Base-by-base conservation (phyloP, 345 rosid species). In the Rhizophora apiculata region DNA sequence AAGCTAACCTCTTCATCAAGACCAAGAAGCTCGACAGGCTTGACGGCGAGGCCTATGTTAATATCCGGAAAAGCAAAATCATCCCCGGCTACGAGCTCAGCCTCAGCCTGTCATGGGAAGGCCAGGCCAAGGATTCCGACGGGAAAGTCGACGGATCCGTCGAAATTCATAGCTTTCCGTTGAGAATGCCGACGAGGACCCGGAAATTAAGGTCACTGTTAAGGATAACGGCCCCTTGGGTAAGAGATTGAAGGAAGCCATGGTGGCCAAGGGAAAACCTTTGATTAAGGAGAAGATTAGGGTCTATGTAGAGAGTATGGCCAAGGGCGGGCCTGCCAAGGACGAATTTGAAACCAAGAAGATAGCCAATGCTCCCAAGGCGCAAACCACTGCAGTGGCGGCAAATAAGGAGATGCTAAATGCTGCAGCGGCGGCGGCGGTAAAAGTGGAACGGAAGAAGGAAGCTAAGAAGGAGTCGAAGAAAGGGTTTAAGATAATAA, bases 131-230 rank as follows among this genome's bases (percentile, higher is more conserved):
- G 64, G 97, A 92, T 63, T 65, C 84, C 9, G 94, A 89, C 11
- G 98, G 96, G 3, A 85, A 79, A 63, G 90, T 82, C 8, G 97
- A 92, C 1, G 99, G 99, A 10, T 68, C 79, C 43, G 90, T 90
- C 0, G 99, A 95, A 73, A 83, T 95, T 67, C 99, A 0, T 95
- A 95, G 69, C 92, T 95, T 62, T 62, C 99, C 29, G 99, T 92
- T 54, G 99, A 95, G 91, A 95, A 95, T 54, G 99, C 99, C 2
- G 97, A 80, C n/a, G 98, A 95, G 76, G 92, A 95, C 70, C 97
- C 99, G 5, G 98, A 90, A 53, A 60, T 92, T 69, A 89, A 75
- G 85, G 86, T 95, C 27, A 72, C 84, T 7, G 80, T 92, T 6
- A 90, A 87, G 77, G 99, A 92, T 16, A 98, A 95, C 0, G 94